A percentile compares a stretch with the other conserved stretches of the same genome.
These are phyloP conservation scores for Fusarium transvaalense DNA, from an alignment of 2,329 filamentous ascomycete genomes.

Conservation along the genomic window DNA sequence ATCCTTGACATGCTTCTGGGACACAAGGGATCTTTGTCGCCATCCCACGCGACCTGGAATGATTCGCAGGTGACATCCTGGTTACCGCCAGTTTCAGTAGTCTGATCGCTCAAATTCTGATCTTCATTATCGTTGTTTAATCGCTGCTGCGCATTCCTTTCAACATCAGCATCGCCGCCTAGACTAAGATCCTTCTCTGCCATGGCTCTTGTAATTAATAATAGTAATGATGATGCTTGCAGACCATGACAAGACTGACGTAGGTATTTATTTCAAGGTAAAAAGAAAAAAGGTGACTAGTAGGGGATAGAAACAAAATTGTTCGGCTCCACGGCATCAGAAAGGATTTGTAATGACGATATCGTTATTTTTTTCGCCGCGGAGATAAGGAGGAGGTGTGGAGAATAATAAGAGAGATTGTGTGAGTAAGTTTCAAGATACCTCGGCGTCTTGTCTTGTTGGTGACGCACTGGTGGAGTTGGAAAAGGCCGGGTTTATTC, in stretches of 20 bases:
- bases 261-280: conserved; percentile 22
- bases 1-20: conserved; percentile 26
- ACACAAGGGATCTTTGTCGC: conserved; percentile 28
- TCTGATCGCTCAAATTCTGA: conserved; percentile 26
- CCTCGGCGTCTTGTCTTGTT: conserved; percentile 28
- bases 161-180: neutral
- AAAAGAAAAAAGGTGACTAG: neutral
- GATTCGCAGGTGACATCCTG: neutral
- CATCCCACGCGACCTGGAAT: conserved; percentile 24
- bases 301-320: neutral
- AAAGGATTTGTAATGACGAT: conserved; percentile 31
- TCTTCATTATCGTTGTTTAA: neutral
- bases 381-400: conserved; percentile 27
- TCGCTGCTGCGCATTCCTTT: conserved; percentile 1
- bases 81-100: conserved; percentile 15
- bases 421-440: conserved; percentile 9
- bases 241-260: conserved; percentile 3
- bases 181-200: neutral
- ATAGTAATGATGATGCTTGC: neutral
- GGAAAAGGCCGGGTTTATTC: neutral
- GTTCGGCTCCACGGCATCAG: conserved; percentile 14
- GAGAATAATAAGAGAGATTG: neutral
- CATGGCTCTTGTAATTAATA: neutral
- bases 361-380: neutral
- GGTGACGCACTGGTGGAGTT: neutral